These are phyloP conservation scores for Aspergillus calidoustus DNA, from an alignment of 2,329 filamentous ascomycete genomes.

Conservation along the genomic window DNA sequence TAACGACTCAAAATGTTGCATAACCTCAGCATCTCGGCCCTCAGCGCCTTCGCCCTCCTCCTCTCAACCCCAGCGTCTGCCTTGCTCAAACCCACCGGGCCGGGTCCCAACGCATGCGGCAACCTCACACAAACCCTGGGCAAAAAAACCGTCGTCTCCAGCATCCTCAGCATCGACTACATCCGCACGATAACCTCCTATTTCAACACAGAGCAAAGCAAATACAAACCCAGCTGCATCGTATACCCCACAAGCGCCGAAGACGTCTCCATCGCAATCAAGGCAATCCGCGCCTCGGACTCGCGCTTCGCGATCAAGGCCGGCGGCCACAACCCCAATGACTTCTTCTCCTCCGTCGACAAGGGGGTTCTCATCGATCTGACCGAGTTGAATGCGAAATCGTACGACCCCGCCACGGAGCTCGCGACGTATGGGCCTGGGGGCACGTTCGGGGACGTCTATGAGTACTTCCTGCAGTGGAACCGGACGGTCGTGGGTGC, in stretches of 20 bases:
- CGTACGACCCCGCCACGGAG: not conserved
- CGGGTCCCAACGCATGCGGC: constrained; percentile 8
- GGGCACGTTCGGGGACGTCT: constrained; percentile 13
- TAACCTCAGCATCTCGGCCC: not conserved
- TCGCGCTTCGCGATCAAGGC: constrained; percentile 18
- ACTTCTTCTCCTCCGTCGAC: constrained; percentile 18
- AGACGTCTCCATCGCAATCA: constrained; percentile 25
- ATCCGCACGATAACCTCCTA: not conserved
- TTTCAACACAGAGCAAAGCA: constrained; percentile 17
- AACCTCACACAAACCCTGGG: constrained; percentile 6
- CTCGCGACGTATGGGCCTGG: constrained; percentile 16
- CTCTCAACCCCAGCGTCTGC: not conserved
- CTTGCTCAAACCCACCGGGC: not conserved
- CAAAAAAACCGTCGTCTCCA: constrained; percentile 8
- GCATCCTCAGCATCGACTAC: not conserved
- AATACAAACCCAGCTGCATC: constrained; percentile 24
- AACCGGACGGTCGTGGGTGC: constrained; percentile 18
- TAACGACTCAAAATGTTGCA: not conserved
- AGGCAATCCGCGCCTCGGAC: constrained; percentile 6
- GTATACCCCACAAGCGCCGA: constrained; percentile 24
- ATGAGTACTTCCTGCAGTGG: constrained; percentile 10
- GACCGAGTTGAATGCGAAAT: not conserved
- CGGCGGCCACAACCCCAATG: constrained; percentile 16
- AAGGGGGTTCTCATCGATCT: constrained; percentile 15
- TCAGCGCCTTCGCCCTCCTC: not conserved